These are phyloP conservation scores for Mallotus japonicus DNA, from an alignment of 441 rosid genomes.

Conservation along the genomic window DNA sequence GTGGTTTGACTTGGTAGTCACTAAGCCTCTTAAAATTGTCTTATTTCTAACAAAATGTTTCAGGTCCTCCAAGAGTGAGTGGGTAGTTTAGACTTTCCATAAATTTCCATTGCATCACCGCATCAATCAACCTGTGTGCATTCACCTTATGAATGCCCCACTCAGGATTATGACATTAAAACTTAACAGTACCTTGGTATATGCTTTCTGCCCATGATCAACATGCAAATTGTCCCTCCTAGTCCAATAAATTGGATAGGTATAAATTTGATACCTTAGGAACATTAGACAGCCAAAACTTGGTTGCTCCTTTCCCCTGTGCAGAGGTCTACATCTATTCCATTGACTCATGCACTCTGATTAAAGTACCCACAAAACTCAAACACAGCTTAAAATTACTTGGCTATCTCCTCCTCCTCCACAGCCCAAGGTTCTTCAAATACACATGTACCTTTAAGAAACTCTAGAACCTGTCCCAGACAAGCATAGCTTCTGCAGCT, in stretches of 20 bases:
- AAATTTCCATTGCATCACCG: neutral
- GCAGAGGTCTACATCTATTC: too few species aligned
- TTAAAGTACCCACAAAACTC: too few species aligned
- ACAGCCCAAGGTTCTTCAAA: too few species aligned
- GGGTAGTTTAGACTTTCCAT: neutral
- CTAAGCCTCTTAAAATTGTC: neutral
- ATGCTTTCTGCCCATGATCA: neutral
- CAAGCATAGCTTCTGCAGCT: too few species aligned
- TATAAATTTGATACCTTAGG: neutral
- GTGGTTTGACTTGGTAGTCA: neutral
- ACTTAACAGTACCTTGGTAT: neutral
- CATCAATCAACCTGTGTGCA: too few species aligned
- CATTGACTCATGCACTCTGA: too few species aligned
- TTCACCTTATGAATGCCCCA: too few species aligned
- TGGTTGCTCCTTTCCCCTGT: too few species aligned
- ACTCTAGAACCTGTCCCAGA: too few species aligned
- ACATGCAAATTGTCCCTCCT: neutral
- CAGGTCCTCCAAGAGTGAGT: neutral
- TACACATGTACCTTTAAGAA: too few species aligned
- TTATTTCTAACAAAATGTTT: neutral
- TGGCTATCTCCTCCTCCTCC: too few species aligned
- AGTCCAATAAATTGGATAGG: neutral
- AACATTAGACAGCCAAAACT: neutral
- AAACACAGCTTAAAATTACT: too few species aligned
- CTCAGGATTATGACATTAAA: neutral